phyloP scores from a whole-genome alignment of 148 eudicot species.

The Vaccinium macrocarpon region DNA sequence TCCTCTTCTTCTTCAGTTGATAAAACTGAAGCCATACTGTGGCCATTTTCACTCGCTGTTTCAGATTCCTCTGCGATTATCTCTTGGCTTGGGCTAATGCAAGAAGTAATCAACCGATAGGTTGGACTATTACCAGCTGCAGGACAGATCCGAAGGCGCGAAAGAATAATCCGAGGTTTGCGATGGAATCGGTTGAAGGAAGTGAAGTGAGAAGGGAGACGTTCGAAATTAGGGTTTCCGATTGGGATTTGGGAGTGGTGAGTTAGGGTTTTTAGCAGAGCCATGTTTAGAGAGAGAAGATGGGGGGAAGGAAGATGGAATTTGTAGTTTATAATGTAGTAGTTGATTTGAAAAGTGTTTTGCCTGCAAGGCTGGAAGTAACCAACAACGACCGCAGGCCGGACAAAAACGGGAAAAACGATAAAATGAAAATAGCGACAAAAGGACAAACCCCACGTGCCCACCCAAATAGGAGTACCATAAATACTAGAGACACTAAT shows the following conservation, averaged over 20 bases:
- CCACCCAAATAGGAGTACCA: no score
- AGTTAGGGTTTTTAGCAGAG: constrained; percentile 25
- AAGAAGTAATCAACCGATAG: constrained; percentile 11
- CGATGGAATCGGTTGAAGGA: not conserved
- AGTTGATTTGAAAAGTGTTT: not conserved
- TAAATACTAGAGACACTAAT: no score
- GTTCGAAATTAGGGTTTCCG: constrained; percentile 8
- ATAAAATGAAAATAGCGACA: no score
- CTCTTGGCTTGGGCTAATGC: constrained; percentile 34
- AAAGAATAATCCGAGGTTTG: not conserved
- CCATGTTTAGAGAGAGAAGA: constrained; percentile 13
- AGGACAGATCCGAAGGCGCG: not conserved
- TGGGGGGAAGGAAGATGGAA: not conserved
- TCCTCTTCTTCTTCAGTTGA: constrained; percentile 2
- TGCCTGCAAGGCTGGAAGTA: not conserved
- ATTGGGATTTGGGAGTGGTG: not conserved
- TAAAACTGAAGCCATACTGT: constrained; percentile 6
- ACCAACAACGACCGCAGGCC: not conserved
- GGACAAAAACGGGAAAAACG: not conserved
- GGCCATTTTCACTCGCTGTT: not conserved
- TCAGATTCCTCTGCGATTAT: constrained; percentile 18
- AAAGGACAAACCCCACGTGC: no score
- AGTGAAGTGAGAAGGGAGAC: not conserved
- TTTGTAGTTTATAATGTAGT: not conserved
- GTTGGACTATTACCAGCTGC: not conserved